phyloP scores from a whole-genome alignment of 164 flowering plant species.

The Vitis rotundifolia region DNA sequence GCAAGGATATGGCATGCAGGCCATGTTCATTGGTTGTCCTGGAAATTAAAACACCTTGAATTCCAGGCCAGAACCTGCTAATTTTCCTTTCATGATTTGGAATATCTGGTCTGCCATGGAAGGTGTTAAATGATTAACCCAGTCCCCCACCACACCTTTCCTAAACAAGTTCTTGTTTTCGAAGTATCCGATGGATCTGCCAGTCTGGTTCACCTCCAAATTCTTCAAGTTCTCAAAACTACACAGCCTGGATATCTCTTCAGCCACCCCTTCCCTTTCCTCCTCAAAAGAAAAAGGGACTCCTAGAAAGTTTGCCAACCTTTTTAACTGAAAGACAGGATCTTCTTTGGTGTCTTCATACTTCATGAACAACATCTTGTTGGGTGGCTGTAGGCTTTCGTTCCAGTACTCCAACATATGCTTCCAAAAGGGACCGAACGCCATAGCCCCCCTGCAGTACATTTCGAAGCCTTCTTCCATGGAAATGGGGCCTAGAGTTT shows the following conservation, averaged over 20 bases:
- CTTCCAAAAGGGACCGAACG: slow-evolving; percentile 27
- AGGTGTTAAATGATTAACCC: slow-evolving; percentile 23
- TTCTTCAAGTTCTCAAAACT: slow-evolving; percentile 25
- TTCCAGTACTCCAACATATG: slow-evolving; percentile 29
- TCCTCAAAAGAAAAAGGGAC: not conserved
- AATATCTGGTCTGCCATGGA: slow-evolving; percentile 1
- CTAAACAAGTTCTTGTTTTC: slow-evolving; percentile 23
- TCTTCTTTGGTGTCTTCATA: slow-evolving; percentile 26
- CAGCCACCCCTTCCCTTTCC: slow-evolving; percentile 8
- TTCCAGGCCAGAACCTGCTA: no score
- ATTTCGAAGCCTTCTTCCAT: slow-evolving; percentile 26
- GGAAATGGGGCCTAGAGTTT: slow-evolving; percentile 1
- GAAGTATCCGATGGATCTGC: slow-evolving; percentile 14
- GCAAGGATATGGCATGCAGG: no score
- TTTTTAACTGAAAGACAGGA: not conserved
- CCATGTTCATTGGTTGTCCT: no score
- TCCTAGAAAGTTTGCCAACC: slow-evolving; percentile 13
- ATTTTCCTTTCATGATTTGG: no score
- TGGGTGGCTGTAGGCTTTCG: slow-evolving; percentile 11
- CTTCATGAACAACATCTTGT: slow-evolving; percentile 25
- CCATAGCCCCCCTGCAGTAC: slow-evolving; percentile 19
- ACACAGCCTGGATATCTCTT: slow-evolving; percentile 18
- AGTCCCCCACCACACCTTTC: slow-evolving; percentile 28
- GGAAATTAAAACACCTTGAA: no score
- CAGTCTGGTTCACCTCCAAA: slow-evolving; percentile 29